A percentile compares a stretch with the other conserved stretches of the same genome.
Conservation (phyloP, 371 early-diverging fungal species). For the Batrachochytrium dendrobatidis region DNA sequence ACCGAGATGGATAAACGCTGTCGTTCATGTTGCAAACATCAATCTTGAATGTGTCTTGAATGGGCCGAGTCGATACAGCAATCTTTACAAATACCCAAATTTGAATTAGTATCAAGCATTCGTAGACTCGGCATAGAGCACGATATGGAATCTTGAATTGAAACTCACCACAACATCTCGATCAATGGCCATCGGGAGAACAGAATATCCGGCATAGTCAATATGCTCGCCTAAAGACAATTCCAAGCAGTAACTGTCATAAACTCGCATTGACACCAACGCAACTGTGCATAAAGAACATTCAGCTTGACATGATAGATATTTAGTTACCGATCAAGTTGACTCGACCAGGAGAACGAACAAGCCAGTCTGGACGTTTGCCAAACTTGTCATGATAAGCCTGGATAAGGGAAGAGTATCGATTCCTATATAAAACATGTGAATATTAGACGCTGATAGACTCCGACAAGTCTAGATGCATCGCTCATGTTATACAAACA, state of each 20-base stretch:
- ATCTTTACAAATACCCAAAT: constrained; percentile 23
- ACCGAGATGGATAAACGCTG: constrained; percentile 51
- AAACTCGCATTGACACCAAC: too few relatives aligned
- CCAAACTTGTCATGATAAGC: constrained; percentile 58
- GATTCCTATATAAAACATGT: constrained; percentile 32
- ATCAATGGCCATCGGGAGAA: constrained; percentile 93
- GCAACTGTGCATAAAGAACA: too few relatives aligned
- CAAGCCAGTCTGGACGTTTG: constrained; percentile 66
- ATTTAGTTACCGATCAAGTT: constrained; percentile 72
- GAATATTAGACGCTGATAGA: too few relatives aligned
- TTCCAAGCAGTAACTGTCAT: too few relatives aligned
- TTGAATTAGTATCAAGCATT: not conserved
- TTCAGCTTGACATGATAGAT: too few relatives aligned
- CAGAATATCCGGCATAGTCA: constrained; percentile 90
- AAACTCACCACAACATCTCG: constrained; percentile 62
- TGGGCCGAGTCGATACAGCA: constrained; percentile 44
- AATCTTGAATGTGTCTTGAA: constrained; percentile 35
- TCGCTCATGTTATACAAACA: not conserved
- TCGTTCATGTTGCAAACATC: constrained; percentile 55
- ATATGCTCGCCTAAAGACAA: constrained; percentile 88
- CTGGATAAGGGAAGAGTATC: constrained; percentile 49
- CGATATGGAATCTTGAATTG: not conserved
- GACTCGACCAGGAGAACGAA: constrained; percentile 87
- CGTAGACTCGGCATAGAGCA: not conserved
- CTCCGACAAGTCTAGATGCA: too few relatives aligned